Base-by-base conservation (phyloP, 208 protist genomes). In the Trypanosoma congolense region DNA sequence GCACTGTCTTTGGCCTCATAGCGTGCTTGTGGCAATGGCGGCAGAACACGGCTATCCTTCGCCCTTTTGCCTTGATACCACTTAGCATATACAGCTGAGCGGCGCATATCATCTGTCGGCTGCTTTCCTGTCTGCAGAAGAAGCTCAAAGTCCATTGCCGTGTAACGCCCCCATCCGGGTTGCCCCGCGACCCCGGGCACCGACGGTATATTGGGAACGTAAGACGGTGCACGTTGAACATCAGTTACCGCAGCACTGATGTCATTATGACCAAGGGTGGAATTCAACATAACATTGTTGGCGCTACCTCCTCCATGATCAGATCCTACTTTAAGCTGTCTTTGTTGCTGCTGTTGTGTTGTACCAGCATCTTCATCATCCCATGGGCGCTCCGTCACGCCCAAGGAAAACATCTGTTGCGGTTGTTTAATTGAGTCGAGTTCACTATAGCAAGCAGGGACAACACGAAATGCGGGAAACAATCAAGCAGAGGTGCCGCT, bases 121-220 rank as follows among this genome's bases (percentile, higher is more conserved):
- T 85, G 74, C 29, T 71, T 71, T 57, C 81, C 81, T 61, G 80
- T 75, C 58, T 87, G 80, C 52, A 93, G 64, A 54, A 77, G 78
- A 18, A 90, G 68, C 56, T 90, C 81, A 68, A 93, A 93, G 71
- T 93, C 85, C 78, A 92, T 83, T 1, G 77, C 73, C 9, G 80
- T 92, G 44, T 79, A 89, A 33, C 85, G 77, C 28, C 42, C 1
- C 70, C 69, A 48, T 19, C 42, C 18, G 35, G 35, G 14, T 14
- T 8, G 14, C 35, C 10, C 10, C 35, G 35, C 35, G 10, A 40
- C 35, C 14, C 14, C 10, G 35, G 14, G 10, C 35, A n/a, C 8
- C 21, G 42, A n/a, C 21, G 42, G 42, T 0, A 19, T 46, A 24
- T 24, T 46, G 42, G 18, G 9, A 5, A n/a, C 6, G 42, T 46